These are phyloP conservation scores for Avena sativa DNA, from an alignment of 176 grass and related monocot species.

Conservation along the genomic window DNA sequence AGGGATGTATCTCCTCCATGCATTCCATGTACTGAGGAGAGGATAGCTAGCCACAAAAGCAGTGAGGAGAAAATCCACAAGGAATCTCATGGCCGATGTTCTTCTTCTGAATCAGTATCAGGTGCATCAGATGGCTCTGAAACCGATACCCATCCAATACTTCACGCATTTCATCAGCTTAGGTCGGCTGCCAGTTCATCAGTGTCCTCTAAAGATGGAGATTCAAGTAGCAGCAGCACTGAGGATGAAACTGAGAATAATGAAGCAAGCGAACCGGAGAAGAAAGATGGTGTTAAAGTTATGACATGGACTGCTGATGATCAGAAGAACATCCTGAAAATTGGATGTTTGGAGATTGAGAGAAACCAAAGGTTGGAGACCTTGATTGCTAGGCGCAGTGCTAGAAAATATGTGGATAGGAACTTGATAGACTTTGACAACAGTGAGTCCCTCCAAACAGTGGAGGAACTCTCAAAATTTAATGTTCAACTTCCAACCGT, in stretches of 20 bases:
- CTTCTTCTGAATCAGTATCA: constrained; percentile 46
- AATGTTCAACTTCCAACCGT: constrained; percentile 53
- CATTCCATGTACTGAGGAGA: constrained; percentile 31
- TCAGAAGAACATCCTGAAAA: constrained; percentile 60
- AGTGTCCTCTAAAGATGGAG: constrained; percentile 46
- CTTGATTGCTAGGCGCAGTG: constrained; percentile 55
- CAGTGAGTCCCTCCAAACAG: constrained; percentile 44
- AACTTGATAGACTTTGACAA: constrained; percentile 53
- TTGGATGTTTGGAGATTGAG: constrained; percentile 58
- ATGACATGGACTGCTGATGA: constrained; percentile 66
- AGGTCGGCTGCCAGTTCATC: constrained; percentile 41
- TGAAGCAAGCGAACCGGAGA: background rate
- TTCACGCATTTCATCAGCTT: constrained; percentile 48
- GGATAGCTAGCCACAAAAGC: background rate
- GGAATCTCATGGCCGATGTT: constrained; percentile 20
- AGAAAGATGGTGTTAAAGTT: constrained; percentile 41
- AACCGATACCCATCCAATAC: constrained; percentile 46
- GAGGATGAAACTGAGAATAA: constrained; percentile 46
- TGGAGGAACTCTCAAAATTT: constrained; percentile 50
- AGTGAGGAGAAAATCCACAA: constrained; percentile 31
- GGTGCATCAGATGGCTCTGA: constrained; percentile 55
- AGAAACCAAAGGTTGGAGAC: constrained; percentile 63
- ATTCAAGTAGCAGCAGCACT: constrained; percentile 45
- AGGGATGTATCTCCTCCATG: constrained; percentile 19
- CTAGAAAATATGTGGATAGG: constrained; percentile 47